Evolutionary conservation across 805 yeast species (phyloP).

Genomic region (Hanseniaspora meyeri): DNA sequence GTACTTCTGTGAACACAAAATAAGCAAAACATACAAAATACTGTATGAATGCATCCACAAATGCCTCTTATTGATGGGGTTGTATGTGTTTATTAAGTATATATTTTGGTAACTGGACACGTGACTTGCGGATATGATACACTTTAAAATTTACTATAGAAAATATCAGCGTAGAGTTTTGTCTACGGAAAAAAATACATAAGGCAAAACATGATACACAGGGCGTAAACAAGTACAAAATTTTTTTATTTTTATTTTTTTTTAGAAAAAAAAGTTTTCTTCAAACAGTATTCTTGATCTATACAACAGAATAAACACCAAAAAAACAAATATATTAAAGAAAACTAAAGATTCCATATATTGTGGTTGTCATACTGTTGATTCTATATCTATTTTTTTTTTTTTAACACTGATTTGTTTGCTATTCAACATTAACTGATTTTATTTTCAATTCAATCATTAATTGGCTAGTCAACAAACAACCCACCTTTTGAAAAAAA

Average conservation of each 20-base stretch:
- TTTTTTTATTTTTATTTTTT: not conserved
- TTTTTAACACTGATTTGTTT: no score
- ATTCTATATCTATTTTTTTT: no score
- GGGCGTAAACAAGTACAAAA: not conserved
- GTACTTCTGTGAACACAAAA: not conserved
- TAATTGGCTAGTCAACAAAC: no score
- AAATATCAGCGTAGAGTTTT: not conserved
- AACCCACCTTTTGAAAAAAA: no score
- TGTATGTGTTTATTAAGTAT: not conserved
- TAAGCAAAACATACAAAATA: not conserved
- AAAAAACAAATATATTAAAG: no score
- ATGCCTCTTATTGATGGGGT: not conserved
- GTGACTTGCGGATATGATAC: not conserved
- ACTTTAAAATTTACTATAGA: not conserved
- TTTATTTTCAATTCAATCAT: no score
- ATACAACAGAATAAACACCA: not conserved
- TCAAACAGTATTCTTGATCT: not conserved
- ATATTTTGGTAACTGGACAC: not conserved
- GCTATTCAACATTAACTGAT: no score
- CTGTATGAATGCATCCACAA: not conserved
- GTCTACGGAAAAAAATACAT: no score
- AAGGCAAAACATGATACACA: not conserved
- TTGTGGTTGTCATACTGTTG: no score
- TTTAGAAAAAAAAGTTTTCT: not conserved
- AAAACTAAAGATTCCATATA: no score